Conservation (phyloP, 805 yeast genomes). For the Sugiyamaella smithiae region DNA sequence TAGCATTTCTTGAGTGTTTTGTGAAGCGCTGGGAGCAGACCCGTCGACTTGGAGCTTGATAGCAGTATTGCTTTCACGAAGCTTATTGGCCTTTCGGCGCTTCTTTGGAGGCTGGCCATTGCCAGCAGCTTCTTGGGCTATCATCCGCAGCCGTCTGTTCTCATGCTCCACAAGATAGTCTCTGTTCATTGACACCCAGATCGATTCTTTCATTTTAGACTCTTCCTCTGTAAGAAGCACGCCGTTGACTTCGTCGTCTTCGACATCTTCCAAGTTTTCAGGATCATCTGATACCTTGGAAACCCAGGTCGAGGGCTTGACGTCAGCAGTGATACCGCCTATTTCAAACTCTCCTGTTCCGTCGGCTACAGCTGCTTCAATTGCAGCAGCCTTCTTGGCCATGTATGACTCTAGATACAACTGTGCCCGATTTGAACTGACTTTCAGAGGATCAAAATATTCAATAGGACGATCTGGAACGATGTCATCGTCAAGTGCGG, state of each 20-base stretch:
- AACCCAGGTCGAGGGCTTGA: constrained; percentile 27
- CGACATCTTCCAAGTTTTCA: constrained; percentile 67
- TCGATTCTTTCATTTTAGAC: constrained; percentile 65
- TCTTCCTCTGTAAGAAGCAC: constrained; percentile 68
- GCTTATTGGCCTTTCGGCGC: constrained; percentile 33
- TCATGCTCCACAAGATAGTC: constrained; percentile 86
- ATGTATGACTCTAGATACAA: constrained; percentile 8
- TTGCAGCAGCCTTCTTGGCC: constrained; percentile 15
- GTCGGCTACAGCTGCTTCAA: constrained; percentile 11
- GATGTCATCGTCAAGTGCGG: neutral
- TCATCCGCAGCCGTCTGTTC: constrained; percentile 72
- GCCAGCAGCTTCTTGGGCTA: constrained; percentile 86
- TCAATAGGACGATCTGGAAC: neutral
- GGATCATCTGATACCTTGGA: constrained; percentile 56
- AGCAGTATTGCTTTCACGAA: constrained; percentile 24
- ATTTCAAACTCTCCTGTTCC: constrained; percentile 14
- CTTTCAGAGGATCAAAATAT: neutral
- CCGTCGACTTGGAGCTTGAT: constrained; percentile 31
- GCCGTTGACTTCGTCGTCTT: constrained; percentile 72
- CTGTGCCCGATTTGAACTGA: constrained; percentile 8
- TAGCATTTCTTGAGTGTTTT: constrained; percentile 73
- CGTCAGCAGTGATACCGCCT: constrained; percentile 11
- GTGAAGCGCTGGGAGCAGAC: constrained; percentile 59
- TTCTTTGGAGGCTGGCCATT: constrained; percentile 49
- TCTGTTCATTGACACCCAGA: constrained; percentile 88